These are phyloP conservation scores for Tetraselmis striata DNA, from an alignment of 139 green algal genomes.

Conservation along the genomic window DNA sequence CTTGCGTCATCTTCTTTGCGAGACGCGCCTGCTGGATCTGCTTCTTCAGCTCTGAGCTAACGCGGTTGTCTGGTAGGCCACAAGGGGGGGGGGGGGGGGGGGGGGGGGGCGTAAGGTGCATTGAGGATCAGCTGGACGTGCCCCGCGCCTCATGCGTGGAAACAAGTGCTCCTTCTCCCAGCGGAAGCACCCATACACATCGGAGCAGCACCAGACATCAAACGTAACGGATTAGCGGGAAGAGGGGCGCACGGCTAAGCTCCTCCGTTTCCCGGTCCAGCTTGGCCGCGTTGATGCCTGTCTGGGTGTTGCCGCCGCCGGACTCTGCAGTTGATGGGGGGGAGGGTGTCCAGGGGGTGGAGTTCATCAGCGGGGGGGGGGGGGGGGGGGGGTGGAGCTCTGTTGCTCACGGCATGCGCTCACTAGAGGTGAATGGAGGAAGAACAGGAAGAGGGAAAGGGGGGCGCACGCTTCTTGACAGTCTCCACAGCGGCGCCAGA, in stretches of 20 bases:
- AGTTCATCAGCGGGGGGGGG: too few species aligned
- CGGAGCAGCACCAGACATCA: neutral
- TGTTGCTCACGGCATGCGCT: constrained; percentile 14
- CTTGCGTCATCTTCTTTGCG: constrained; percentile 95
- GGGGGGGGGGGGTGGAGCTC: too few species aligned
- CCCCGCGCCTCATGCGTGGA: constrained; percentile 21
- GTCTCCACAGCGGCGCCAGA: constrained; percentile 55
- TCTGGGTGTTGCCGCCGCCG: constrained; percentile 17
- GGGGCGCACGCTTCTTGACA: constrained; percentile 47
- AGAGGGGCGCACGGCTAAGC: constrained; percentile 30
- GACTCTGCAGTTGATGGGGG: too few species aligned
- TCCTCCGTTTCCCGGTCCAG: constrained; percentile 84
- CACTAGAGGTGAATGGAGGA: too few species aligned
- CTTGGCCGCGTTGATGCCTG: constrained; percentile 68
- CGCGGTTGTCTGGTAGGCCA: constrained; percentile 78
- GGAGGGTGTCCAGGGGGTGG: too few species aligned
- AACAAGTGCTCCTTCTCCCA: neutral
- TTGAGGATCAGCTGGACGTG: too few species aligned
- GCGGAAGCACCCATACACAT: neutral
- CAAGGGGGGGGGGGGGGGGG: too few species aligned
- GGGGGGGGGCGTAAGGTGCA: too few species aligned
- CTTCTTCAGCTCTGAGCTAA: constrained; percentile 91
- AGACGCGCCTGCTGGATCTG: constrained; percentile 83
- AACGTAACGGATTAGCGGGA: neutral
- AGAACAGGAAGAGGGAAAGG: neutral